A percentile compares a stretch with the other conserved stretches of the same genome.
Conservation (phyloP, 345 rosid genomes). For the Acer yangbiense region DNA sequence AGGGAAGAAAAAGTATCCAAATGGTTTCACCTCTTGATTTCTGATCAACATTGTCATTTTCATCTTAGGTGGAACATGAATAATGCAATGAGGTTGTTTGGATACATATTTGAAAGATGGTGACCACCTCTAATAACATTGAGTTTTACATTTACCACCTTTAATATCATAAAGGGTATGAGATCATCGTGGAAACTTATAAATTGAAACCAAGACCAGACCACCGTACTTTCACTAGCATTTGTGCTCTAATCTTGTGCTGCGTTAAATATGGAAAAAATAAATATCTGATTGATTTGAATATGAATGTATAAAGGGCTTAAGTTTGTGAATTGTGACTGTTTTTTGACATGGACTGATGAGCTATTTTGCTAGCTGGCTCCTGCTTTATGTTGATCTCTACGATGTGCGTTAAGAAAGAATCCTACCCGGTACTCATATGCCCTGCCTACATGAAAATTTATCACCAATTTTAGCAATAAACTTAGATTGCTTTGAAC, state of each 20-base stretch:
- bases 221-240: not conserved
- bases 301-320: not conserved
- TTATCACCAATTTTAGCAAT: not conserved
- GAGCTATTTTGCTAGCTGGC: not conserved
- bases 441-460: not conserved
- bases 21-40: not conserved
- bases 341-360: not conserved
- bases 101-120: not conserved
- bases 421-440: not conserved
- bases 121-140: not conserved
- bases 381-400: slow-evolving; percentile 11
- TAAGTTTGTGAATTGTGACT: not conserved
- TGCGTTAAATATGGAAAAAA: not conserved
- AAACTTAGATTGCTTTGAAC: not conserved
- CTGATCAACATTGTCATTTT: not conserved
- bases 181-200: not conserved
- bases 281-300: not conserved
- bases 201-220: not conserved
- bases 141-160: not conserved
- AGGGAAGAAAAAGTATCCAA: too few relatives aligned
- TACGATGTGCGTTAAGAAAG: not conserved
- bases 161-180: not conserved
- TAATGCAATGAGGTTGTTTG: not conserved
- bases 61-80: not conserved
- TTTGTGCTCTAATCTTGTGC: not conserved